Conservation (phyloP, 345 rosid genomes). For the Rhodamnia rubescens region DNA sequence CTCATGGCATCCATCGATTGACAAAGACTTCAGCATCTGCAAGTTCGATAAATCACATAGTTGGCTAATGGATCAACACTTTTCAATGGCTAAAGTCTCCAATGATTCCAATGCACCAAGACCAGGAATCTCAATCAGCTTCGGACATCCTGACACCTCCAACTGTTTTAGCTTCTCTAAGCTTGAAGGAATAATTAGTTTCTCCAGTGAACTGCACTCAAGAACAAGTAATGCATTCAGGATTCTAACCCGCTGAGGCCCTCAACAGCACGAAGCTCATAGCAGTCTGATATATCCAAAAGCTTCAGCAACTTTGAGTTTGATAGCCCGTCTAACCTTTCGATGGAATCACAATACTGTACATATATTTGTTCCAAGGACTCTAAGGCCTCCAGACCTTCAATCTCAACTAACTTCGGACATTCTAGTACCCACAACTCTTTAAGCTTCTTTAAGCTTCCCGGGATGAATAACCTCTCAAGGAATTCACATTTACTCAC, state of each 20-base stretch:
- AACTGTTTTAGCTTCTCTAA: neutral
- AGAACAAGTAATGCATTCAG: neutral
- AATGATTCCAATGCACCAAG: neutral
- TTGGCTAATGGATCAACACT: neutral
- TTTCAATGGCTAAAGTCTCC: neutral
- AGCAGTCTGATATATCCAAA: neutral
- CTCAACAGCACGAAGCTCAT: neutral
- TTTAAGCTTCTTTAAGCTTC: neutral
- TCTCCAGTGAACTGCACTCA: neutral
- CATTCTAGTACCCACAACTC: neutral
- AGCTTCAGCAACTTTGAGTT: neutral
- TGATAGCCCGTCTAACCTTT: neutral
- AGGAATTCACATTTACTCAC: neutral
- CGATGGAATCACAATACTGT: neutral
- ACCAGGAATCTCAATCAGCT: neutral
- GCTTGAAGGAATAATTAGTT: neutral
- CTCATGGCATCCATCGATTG: neutral
- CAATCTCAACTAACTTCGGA: neutral
- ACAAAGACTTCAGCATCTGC: neutral
- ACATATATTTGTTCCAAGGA: neutral
- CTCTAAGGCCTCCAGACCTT: neutral
- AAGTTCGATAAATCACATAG: neutral
- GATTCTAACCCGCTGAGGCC: neutral
- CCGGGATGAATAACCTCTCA: neutral
- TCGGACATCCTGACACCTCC: neutral